phyloP scores from a whole-genome alignment of 129 eudicot genomes.

The Centrapalus pauciflorus region DNA sequence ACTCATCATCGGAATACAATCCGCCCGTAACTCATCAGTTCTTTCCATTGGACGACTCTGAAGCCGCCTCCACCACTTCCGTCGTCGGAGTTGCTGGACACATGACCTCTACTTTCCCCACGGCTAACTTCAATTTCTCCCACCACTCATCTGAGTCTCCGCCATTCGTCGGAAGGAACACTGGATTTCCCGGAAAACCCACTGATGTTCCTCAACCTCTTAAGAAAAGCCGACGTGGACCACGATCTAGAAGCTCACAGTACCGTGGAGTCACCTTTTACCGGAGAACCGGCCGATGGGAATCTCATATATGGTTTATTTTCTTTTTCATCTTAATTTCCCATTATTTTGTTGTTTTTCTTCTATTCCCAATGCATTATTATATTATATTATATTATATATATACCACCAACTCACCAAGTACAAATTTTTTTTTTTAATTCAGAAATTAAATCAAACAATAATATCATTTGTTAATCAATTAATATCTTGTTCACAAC shows the following conservation, averaged over 20 bases:
- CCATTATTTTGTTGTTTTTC: not conserved
- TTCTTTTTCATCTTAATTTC: constrained; percentile 5
- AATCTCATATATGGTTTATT: constrained; percentile 80
- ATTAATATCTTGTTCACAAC: too few relatives aligned
- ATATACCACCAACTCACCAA: not conserved
- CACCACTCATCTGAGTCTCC: constrained; percentile 28
- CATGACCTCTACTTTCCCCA: constrained; percentile 26
- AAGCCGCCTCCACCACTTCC: constrained; percentile 12
- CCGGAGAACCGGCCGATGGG: constrained; percentile 98
- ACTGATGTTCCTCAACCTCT: constrained; percentile 45
- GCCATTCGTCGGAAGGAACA: not conserved
- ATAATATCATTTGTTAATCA: not conserved
- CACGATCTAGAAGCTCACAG: constrained; percentile 87
- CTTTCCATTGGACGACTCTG: constrained; percentile 57
- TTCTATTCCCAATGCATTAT: constrained; percentile 11
- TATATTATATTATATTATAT: not conserved
- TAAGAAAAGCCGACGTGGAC: constrained; percentile 92
- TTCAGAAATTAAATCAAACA: not conserved
- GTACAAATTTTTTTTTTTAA: not conserved
- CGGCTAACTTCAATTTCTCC: constrained; percentile 55
- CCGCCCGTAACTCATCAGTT: constrained; percentile 69
- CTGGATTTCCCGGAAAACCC: constrained; percentile 1
- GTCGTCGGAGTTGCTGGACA: constrained; percentile 16
- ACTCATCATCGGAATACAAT: constrained; percentile 23
- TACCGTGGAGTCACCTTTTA: constrained; percentile 93